A percentile compares a stretch with the other conserved stretches of the same genome.
phyloP scores from a whole-genome alignment of 305 asterid genomes.

The Solanum hybrid region DNA sequence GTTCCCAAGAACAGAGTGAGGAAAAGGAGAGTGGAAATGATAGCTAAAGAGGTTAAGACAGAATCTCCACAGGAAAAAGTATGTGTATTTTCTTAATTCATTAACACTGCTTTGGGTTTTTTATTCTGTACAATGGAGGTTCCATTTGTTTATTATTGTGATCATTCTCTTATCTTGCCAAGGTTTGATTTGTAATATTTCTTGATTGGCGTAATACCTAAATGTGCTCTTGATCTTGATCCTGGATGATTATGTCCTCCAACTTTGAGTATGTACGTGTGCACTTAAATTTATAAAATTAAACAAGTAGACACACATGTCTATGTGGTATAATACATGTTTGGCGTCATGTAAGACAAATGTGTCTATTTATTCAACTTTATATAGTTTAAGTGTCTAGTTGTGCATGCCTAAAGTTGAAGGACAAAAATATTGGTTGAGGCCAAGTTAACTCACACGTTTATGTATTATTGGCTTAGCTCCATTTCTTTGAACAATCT shows the following conservation, averaged over 20 bases:
- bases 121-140: background rate
- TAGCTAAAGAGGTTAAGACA: background rate
- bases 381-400: background rate
- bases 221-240: background rate
- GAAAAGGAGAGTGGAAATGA: background rate
- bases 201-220: background rate
- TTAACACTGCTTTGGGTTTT: background rate
- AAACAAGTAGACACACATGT: background rate
- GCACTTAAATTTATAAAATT: background rate
- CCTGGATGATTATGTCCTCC: background rate
- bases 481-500: background rate
- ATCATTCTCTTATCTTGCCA: background rate
- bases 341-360: accelerated
- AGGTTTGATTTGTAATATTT: background rate
- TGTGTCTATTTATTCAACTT: background rate
- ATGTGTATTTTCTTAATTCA: background rate
- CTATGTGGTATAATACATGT: background rate
- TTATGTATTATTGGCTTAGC: background rate
- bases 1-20: background rate
- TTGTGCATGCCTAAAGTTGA: accelerated
- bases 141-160: background rate
- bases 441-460: background rate
- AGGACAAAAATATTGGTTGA: background rate
- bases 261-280: background rate
- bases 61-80: background rate